phyloP scores from a whole-genome alignment of 768 basidiomycete species.

The Phaffia australis region DNA sequence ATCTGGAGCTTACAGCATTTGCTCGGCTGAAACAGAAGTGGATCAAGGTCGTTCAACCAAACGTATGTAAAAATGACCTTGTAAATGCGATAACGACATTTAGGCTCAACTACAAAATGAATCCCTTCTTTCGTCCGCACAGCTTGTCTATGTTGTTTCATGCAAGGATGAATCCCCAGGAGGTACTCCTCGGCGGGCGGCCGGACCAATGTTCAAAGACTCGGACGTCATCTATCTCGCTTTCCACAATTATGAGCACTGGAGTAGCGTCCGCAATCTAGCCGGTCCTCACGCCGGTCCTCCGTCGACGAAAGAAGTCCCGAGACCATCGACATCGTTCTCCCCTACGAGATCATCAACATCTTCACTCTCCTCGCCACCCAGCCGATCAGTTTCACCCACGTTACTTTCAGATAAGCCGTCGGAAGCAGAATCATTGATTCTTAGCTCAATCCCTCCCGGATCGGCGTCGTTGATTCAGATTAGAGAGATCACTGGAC shows the following conservation, averaged over 20 bases:
- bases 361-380: neutral
- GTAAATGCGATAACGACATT: neutral
- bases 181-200: neutral
- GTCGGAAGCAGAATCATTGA: constrained; percentile 12
- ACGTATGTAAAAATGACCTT: constrained; percentile 40
- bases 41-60: constrained; percentile 87
- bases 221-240: constrained; percentile 21
- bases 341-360: constrained; percentile 10
- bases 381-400: constrained; percentile 1
- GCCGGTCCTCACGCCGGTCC: constrained; percentile 66
- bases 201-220: neutral
- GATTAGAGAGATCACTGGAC: neutral
- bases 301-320: constrained; percentile 14
- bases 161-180: constrained; percentile 20
- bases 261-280: constrained; percentile 81
- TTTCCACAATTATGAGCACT: constrained; percentile 62
- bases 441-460: constrained; percentile 17
- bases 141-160: constrained; percentile 23
- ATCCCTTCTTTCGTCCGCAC: neutral
- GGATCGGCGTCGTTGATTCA: constrained; percentile 11
- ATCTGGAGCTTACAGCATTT: constrained; percentile 86
- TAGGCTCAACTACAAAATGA: neutral
- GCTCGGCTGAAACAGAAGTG: constrained; percentile 65
- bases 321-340: neutral
- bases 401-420: constrained; percentile 3